phyloP scores from a whole-genome alignment of 2,329 filamentous ascomycete genomes.

The Alternaria novae-zelandiae region DNA sequence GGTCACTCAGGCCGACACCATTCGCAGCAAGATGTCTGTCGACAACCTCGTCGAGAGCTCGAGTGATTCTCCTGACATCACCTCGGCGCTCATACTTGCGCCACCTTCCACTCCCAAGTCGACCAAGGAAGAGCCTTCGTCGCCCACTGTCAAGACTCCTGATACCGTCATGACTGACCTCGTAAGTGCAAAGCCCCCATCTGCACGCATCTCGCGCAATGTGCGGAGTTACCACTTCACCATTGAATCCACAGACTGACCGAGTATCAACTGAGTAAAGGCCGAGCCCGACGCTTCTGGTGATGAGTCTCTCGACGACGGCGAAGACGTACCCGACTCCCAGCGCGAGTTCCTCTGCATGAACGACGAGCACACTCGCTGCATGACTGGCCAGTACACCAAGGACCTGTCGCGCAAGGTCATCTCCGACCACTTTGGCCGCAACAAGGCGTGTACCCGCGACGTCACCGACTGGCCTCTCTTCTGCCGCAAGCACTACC shows the following conservation, averaged over 20 bases:
- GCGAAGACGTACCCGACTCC: conserved; percentile 10
- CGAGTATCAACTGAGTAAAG: neutral
- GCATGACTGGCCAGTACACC: conserved; percentile 44
- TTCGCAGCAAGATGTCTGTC: conserved; percentile 34
- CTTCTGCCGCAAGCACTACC: conserved; percentile 50
- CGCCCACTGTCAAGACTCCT: neutral
- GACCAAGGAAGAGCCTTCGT: neutral
- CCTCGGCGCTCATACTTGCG: neutral
- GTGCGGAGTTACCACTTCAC: neutral
- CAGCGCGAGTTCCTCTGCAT: conserved; percentile 41
- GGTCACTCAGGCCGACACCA: conserved; percentile 12
- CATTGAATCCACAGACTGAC: neutral
- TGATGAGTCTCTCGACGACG: conserved; percentile 3
- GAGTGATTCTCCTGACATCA: neutral
- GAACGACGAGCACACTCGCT: conserved; percentile 39
- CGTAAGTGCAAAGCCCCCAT: neutral
- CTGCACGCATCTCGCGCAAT: neutral
- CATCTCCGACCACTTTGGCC: conserved; percentile 49
- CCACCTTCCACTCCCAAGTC: conserved; percentile 9
- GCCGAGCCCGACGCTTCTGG: neutral
- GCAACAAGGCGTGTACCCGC: conserved; percentile 48
- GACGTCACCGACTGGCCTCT: conserved; percentile 42
- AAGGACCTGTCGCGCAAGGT: conserved; percentile 45
- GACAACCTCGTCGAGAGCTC: conserved; percentile 23
- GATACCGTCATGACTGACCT: conserved; percentile 5